phyloP scores from a whole-genome alignment of 2,329 filamentous ascomycete genomes.

The Alternaria sp. region DNA sequence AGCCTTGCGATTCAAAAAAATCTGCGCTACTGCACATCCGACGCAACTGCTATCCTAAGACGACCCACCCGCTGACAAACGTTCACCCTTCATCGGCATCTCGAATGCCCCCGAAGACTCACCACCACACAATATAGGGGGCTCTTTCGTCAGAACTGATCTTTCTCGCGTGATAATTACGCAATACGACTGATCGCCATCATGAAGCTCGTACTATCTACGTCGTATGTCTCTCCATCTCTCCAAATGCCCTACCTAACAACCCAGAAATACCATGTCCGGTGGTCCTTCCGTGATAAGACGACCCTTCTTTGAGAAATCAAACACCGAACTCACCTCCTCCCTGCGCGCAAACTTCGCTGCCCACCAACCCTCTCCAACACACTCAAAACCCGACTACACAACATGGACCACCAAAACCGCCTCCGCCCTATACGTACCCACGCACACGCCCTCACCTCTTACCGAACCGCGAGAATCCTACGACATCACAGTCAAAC shows the following conservation, averaged over 20 bases:
- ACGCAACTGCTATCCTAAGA: conserved; percentile 2
- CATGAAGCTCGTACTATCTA: conserved; percentile 85
- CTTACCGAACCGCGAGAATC: conserved; percentile 80
- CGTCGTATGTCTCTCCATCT: conserved; percentile 68
- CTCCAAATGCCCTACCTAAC: conserved; percentile 34
- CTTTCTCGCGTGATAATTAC: background rate
- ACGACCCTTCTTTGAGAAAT: conserved; percentile 77
- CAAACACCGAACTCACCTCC: conserved; percentile 90
- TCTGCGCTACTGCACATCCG: background rate
- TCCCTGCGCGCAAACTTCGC: conserved; percentile 84
- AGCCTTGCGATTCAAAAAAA: background rate
- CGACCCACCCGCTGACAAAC: conserved; percentile 32
- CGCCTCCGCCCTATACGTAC: conserved; percentile 69
- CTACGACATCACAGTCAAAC: conserved; percentile 94
- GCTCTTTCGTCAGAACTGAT: background rate
- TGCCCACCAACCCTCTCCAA: conserved; percentile 69
- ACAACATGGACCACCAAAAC: conserved; percentile 70
- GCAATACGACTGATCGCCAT: conserved; percentile 42
- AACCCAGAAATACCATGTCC: conserved; percentile 84
- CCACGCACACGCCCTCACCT: conserved; percentile 72
- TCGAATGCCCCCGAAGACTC: background rate
- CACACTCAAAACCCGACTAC: conserved; percentile 50
- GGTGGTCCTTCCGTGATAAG: conserved; percentile 83
- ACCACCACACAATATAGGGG: background rate
- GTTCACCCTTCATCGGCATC: conserved; percentile 1